Evolutionary conservation across 179 eudicot species (phyloP), one percentile per base, ranked within the genome.

Genomic region (Heliamphora pulchella): DNA sequence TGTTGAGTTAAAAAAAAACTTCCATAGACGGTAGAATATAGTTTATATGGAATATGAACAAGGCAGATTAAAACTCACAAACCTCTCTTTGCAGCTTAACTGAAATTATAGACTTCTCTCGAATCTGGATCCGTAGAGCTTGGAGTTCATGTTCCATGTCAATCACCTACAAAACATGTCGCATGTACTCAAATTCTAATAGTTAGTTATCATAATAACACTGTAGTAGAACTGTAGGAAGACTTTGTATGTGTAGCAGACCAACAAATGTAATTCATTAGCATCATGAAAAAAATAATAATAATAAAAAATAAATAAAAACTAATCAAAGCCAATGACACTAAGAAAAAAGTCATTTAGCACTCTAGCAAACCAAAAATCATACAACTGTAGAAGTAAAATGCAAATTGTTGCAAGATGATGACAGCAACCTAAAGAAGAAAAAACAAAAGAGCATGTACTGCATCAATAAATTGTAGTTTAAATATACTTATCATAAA

Each of bases 121-220:
- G 89, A 17, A 92, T 91, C 69, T 89, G 91, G 70, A 92, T 85
- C 76, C 97, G 80, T 66, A 92, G 91, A 78, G 92, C 97, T 85
- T 86, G 90, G 81, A 91, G 97, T 75, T 92, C 97, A 69, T 88
- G 93, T 79, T 92, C 97, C 94, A 92, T 92, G 84, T 91, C 94
- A 89, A 89, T 89, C 78, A 92, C 94, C 97, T 92, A 81, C 41
- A 53, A 51, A 74, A 71, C 73, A 63, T 55, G 10, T 41, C 39
- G 0, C 48, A 63, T 10, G 53, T 63, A 43, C 58, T 11, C 70
- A n/a, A 65, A 43, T 58, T 50, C 70, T 44, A 67, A 50, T 22
- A n/a, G n/a, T 53, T 57, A 48, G 47, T 51, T 31, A 73, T 50
- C 48, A 14, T 17, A 31, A 31, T 31, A 31, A 31, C 31, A 31